phyloP scores from a whole-genome alignment of 2,329 filamentous ascomycete species.

The Colletotrichum sp. region DNA sequence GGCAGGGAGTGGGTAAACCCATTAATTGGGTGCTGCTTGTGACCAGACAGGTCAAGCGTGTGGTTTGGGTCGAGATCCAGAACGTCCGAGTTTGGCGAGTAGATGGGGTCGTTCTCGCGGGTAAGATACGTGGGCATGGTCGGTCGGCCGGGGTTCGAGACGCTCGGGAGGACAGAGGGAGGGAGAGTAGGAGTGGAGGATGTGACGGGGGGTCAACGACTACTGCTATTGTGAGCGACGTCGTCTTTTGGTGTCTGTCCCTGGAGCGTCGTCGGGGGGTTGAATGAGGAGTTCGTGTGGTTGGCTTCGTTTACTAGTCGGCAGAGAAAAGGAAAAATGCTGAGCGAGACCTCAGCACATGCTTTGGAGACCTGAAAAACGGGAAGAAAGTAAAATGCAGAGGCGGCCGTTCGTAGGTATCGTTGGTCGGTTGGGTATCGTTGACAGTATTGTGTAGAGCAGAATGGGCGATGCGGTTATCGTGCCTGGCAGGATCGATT shows the following conservation, averaged over 20 bases:
- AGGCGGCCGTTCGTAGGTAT: conserved; percentile 13
- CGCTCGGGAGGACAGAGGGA: conserved; percentile 5
- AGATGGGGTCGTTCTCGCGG: conserved; percentile 48
- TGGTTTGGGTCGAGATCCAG: conserved; percentile 48
- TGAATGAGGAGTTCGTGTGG: not conserved
- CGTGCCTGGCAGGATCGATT: not conserved
- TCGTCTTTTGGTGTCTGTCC: not conserved
- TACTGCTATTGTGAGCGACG: conserved; percentile 3
- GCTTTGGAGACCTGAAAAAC: not conserved
- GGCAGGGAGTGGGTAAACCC: conserved; percentile 30
- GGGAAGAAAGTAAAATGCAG: not conserved
- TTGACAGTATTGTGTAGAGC: not conserved
- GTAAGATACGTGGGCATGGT: conserved; percentile 61
- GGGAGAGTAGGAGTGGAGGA: not conserved
- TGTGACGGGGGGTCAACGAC: conserved; percentile 1
- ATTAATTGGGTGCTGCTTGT: conserved; percentile 39
- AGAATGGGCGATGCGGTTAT: not conserved
- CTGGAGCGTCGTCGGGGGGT: not conserved
- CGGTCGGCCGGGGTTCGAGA: conserved; percentile 12
- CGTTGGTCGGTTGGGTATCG: conserved; percentile 11
- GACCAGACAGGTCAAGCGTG: conserved; percentile 35
- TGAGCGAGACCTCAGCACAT: conserved; percentile 14
- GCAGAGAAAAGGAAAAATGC: not conserved
- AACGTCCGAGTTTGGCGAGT: conserved; percentile 46
- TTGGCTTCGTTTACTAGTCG: not conserved